phyloP scores from a whole-genome alignment of 192 early-diverging fungal genomes.

The Cetraspora pellucida region DNA sequence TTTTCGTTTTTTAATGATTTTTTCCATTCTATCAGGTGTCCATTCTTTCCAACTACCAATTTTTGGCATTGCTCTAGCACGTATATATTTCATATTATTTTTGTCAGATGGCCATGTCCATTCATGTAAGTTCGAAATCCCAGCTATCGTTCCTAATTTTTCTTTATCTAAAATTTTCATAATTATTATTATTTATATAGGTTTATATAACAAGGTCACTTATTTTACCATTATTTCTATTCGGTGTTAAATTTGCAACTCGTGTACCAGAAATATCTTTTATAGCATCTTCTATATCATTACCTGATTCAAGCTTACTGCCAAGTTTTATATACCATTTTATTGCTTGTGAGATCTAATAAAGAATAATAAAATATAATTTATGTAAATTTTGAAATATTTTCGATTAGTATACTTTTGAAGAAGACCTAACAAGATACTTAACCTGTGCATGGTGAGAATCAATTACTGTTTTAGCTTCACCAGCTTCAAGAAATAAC shows the following conservation, averaged over 20 bases:
- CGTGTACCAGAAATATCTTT: background rate
- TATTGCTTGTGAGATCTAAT: conserved; percentile 4
- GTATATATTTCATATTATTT: background rate
- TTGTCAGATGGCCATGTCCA: background rate
- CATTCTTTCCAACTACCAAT: background rate
- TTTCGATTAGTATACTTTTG: background rate
- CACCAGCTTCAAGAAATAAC: background rate
- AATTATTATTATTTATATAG: background rate
- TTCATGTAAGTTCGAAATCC: background rate
- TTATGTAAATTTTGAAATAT: background rate
- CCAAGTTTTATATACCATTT: background rate
- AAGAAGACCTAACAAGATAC: background rate
- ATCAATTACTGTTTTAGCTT: too few species aligned
- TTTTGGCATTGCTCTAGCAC: background rate
- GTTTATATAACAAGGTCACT: background rate
- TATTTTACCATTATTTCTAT: background rate
- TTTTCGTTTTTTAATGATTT: background rate
- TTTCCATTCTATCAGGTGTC: background rate
- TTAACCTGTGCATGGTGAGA: background rate
- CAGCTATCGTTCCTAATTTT: background rate
- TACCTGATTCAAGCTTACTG: background rate
- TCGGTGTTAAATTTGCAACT: background rate
- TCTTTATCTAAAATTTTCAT: background rate
- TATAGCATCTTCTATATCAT: background rate
- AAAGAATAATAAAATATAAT: background rate